Base-by-base conservation (phyloP, 2,329 filamentous ascomycete genomes). In the Aspergillus sclerotialis region DNA sequence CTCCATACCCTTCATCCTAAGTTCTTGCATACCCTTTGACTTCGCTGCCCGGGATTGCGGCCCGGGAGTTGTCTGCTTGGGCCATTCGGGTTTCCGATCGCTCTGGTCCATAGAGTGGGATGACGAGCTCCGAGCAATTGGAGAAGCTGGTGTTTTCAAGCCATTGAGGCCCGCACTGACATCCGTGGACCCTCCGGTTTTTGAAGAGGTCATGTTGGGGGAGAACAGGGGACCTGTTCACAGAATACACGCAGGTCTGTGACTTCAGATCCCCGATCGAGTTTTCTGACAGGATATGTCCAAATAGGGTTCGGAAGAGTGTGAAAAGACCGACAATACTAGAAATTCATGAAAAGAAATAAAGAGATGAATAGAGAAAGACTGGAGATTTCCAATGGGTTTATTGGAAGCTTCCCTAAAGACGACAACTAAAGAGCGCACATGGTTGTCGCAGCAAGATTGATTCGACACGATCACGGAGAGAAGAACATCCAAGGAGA, bases 1-100 rank as follows among this genome's bases (percentile, higher is more conserved):
- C 42, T 65, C 63, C 38, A 56, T 45, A 31, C 45, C 42, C 38
- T 50, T 46, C 31, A 50, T 43, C 37, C 48, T 46, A 18, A 44
- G 41, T 36, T 54, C 54, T 35, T 58, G 53, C 23, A 40, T 30
- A 15, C 36, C 50, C 17, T 38, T 52, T 21, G 46, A 39, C 42
- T 55, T 56, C 23, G 38, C 43, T 13, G 42, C 50, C 33, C 39
- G 42, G 8, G 40, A 26, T 28, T 43, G 39, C 35, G 36, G 35
- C 15, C 27, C 43, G 29, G 37, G 5, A 26, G 42, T 17, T 26
- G 26, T 18, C 30, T 46, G 42, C 25, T 32, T 35, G 8, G 36
- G 18, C 14, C 33, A 36, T 21, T 37, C 26, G 30, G 33, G 39
- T 30, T 34, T 39, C 26, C 32, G 35, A 15, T 46, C 43, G 26